Conservation (phyloP, 2,329 filamentous ascomycete species). For the Colletotrichum paranaense region DNA sequence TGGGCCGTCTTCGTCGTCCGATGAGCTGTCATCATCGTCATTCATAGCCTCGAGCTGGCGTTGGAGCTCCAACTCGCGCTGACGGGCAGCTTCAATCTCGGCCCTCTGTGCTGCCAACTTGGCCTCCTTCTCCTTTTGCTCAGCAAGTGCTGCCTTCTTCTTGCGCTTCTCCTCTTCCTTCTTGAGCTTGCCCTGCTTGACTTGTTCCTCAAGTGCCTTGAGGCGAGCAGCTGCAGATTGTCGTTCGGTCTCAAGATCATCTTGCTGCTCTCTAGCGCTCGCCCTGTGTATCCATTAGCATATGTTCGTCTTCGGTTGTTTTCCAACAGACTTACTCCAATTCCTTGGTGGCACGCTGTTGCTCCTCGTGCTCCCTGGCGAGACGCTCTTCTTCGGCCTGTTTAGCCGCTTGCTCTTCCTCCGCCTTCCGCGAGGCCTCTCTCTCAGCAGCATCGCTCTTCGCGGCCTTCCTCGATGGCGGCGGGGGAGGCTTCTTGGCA, state of each 20-base stretch:
- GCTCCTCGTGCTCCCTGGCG: conserved; percentile 78
- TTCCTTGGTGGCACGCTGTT: conserved; percentile 77
- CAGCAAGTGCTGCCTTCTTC: conserved; percentile 88
- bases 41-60: conserved; percentile 82
- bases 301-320: conserved; percentile 35
- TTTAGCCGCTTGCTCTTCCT: conserved; percentile 66
- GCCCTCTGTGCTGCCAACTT: conserved; percentile 86
- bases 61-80: conserved; percentile 90
- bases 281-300: conserved; percentile 65
- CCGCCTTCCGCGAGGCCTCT: conserved; percentile 65
- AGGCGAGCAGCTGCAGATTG: conserved; percentile 85
- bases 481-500: conserved; percentile 78
- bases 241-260: conserved; percentile 82
- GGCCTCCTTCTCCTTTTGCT: conserved; percentile 88
- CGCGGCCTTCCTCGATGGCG: conserved; percentile 79
- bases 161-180: conserved; percentile 96
- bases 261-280: conserved; percentile 79
- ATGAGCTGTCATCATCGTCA: conserved; percentile 79
- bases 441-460: conserved; percentile 70
- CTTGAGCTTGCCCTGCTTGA: conserved; percentile 91
- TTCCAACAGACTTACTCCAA: conserved; percentile 78
- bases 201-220: conserved; percentile 91
- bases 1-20: conserved; percentile 82
- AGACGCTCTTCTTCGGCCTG: conserved; percentile 75
- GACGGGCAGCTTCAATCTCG: conserved; percentile 90